Evolutionary conservation across 495 filamentous ascomycete species (phyloP).

Genomic region (Xylaria intraflava): DNA sequence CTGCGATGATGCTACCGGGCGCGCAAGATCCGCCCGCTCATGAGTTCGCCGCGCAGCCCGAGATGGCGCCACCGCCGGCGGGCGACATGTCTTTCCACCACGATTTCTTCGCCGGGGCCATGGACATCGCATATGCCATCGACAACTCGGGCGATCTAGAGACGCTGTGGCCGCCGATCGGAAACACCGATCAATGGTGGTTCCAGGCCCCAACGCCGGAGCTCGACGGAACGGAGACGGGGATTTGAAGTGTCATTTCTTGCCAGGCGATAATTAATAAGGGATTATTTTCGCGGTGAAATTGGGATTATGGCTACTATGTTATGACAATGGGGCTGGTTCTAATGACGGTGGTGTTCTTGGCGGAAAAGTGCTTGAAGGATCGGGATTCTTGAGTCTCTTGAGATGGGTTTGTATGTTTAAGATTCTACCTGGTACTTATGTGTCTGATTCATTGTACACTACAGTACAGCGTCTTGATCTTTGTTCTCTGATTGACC

Average conservation of each 20-base stretch:
- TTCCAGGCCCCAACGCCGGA: neutral
- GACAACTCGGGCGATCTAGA: conserved; percentile 11
- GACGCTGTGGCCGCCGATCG: conserved; percentile 9
- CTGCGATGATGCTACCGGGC: neutral
- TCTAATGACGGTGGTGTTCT: neutral
- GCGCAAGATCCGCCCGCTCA: neutral
- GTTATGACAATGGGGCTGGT: neutral
- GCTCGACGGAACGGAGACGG: neutral
- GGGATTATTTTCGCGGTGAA: no score
- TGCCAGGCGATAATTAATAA: neutral
- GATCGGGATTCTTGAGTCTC: no score
- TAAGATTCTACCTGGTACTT: no score
- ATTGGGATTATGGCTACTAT: no score
- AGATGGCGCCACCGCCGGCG: neutral
- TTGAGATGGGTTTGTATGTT: no score
- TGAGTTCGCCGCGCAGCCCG: neutral
- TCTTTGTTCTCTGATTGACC: no score
- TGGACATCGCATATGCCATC: conserved; percentile 9
- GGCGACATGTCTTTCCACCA: conserved; percentile 1
- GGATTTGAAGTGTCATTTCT: neutral
- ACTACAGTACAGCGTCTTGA: no score
- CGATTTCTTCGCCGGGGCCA: conserved; percentile 1
- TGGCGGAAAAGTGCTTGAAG: neutral
- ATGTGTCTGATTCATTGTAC: no score
- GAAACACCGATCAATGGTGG: conserved; percentile 11